Conservation (phyloP, 2,329 filamentous ascomycete genomes). For the Dactylellina cionopaga region DNA sequence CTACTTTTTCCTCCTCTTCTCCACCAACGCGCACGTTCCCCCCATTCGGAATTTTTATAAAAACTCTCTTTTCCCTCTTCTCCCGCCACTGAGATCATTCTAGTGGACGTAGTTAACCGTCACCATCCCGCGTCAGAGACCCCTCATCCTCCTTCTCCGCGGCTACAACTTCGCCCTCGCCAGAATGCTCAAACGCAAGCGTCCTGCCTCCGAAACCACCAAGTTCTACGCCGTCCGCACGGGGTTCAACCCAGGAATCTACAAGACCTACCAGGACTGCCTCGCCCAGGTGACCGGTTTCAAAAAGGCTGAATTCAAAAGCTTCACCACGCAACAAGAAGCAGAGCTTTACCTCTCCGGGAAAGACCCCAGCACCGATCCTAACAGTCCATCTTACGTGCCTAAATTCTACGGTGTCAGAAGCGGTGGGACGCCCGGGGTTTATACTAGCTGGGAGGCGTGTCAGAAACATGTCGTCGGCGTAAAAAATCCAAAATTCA, state of each 20-base stretch:
- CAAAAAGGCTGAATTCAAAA: constrained; percentile 61
- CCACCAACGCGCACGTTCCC: background rate
- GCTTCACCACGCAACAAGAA: constrained; percentile 56
- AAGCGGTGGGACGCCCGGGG: constrained; percentile 68
- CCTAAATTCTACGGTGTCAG: constrained; percentile 73
- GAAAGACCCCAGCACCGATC: constrained; percentile 57
- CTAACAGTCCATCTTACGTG: constrained; percentile 55
- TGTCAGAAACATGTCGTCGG: constrained; percentile 71
- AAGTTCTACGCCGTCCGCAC: constrained; percentile 74
- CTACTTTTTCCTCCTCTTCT: background rate
- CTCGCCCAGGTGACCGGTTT: constrained; percentile 71
- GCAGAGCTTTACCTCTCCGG: constrained; percentile 56
- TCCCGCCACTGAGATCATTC: constrained; percentile 35
- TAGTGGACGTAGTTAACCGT: constrained; percentile 18
- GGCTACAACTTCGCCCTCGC: constrained; percentile 30
- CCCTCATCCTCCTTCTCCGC: constrained; percentile 35
- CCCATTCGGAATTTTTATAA: background rate
- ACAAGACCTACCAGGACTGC: constrained; percentile 72
- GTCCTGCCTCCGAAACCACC: constrained; percentile 49
- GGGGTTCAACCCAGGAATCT: constrained; percentile 71
- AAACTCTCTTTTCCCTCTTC: background rate
- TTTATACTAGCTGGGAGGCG: constrained; percentile 72
- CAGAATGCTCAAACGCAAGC: constrained; percentile 51
- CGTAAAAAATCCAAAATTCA: constrained; percentile 72
- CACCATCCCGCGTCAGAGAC: constrained; percentile 29